Evolutionary conservation across 768 basidiomycete species (phyloP), one percentile per base, ranked within the genome.

Genomic region (Tubosaeta sp.): DNA sequence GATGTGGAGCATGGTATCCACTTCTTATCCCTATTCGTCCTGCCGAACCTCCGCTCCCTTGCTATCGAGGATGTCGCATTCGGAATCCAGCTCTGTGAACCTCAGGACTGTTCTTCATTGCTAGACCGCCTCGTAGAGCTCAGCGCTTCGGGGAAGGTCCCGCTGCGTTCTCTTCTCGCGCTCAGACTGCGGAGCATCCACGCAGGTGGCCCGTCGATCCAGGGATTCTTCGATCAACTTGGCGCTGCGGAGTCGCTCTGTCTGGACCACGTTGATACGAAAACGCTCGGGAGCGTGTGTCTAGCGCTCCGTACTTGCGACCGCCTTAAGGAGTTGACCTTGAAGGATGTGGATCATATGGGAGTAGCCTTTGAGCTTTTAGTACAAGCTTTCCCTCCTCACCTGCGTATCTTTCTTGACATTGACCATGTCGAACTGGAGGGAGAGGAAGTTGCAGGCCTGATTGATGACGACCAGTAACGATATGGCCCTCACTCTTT

Each of bases 61-160:
- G 58, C 64, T 13, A 50, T 82, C 21, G 80, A 82, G 58, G 79
- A 80, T 52, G 66, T 81, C 6, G 69, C 73, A 0, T 66, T 61
- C 7, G 69, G 62, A 25, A 60, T 80, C 32, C 70, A 66, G 48
- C 68, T 67, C 3, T 52, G 54, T 21, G 62, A 68, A 3, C 53
- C 43, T 8, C 67, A 65, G 25, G 73, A 81, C 53, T 67, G 71
- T 6, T 65, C 71, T 6, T 55, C 49, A 0, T 39, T 81, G 22
- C 47, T 80, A 27, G 57, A 68, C 18, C 69, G 64, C 64, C 55
- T 80, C 27, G 52, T 51, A 31, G 46, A 35, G 19, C 47, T 44
- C 50, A 38, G 24, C 19, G 31, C 38, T 6, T 25, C 19, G 13
- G 34, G 51, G 24, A 41, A 19, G 4, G 19, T 19, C 5, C 49